These are phyloP conservation scores for Penicillium bovifimosum DNA, from an alignment of 495 filamentous ascomycete genomes.

Conservation along the genomic window DNA sequence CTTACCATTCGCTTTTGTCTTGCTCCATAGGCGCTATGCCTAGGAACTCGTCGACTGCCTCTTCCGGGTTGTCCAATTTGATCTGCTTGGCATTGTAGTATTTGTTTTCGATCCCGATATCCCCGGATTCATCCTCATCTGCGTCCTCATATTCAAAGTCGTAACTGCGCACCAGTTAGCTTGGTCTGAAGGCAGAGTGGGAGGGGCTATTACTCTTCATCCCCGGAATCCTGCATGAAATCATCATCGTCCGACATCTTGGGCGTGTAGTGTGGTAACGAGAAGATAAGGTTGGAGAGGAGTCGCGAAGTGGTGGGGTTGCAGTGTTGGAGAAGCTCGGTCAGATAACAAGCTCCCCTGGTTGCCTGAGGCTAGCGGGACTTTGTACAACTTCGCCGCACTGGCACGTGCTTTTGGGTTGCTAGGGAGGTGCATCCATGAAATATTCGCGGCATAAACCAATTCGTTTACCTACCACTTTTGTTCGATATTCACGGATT, in stretches of 20 bases:
- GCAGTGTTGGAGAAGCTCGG: slow-evolving; percentile 19
- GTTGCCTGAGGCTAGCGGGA: background rate
- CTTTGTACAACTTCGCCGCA: too few species aligned
- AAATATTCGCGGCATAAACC: too few species aligned
- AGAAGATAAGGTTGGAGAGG: background rate
- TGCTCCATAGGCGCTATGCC: slow-evolving; percentile 75
- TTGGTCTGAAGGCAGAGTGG: slow-evolving; percentile 6
- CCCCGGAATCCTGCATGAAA: slow-evolving; percentile 98
- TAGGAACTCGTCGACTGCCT: slow-evolving; percentile 87
- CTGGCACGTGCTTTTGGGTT: too few species aligned
- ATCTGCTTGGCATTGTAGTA: slow-evolving; percentile 99
- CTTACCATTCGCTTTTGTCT: slow-evolving; percentile 89
- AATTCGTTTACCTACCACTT: too few species aligned
- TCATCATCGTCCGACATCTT: slow-evolving; percentile 93
- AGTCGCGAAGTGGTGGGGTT: slow-evolving; percentile 7
- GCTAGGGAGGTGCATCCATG: too few species aligned
- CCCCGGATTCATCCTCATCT: slow-evolving; percentile 79
- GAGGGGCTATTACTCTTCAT: slow-evolving; percentile 57
- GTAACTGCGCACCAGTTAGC: slow-evolving; percentile 51
- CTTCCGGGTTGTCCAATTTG: slow-evolving; percentile 79
- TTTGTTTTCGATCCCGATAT: slow-evolving; percentile 97
- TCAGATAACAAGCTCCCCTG: slow-evolving; percentile 5
- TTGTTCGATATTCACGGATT: too few species aligned
- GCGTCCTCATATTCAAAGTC: slow-evolving; percentile 96
- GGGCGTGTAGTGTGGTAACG: background rate